Evolutionary conservation across 108 stramenopile genomes (phyloP).

Genomic region (Conticribra guillardii): DNA sequence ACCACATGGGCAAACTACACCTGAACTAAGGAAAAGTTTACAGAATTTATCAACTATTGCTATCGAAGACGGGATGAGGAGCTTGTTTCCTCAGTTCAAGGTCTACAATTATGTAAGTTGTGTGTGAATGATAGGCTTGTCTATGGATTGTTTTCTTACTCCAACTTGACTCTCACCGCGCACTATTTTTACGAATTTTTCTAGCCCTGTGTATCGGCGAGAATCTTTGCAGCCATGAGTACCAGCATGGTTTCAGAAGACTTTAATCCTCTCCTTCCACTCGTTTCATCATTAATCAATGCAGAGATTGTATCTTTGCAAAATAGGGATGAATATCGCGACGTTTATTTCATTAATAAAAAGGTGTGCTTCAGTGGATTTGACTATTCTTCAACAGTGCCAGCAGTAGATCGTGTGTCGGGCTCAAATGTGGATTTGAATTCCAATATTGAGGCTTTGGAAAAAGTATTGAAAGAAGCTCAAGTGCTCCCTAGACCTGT

Average conservation of each 20-base stretch:
- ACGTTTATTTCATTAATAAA: conserved; percentile 47
- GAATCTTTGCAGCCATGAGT: conserved; percentile 55
- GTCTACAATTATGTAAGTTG: conserved; percentile 35
- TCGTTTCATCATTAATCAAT: conserved; percentile 34
- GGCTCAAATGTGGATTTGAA: conserved; percentile 41
- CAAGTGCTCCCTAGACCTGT: conserved; percentile 14
- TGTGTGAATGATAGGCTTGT: not conserved
- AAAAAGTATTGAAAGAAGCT: conserved; percentile 28
- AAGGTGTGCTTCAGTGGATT: conserved; percentile 53
- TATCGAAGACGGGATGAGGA: conserved; percentile 27
- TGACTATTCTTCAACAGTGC: conserved; percentile 50
- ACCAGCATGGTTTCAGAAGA: conserved; percentile 11
- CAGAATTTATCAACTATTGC: conserved; percentile 14
- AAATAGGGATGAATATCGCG: conserved; percentile 21
- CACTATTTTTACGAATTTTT: not conserved
- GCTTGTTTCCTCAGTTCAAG: conserved; percentile 29
- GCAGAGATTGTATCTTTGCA: conserved; percentile 49
- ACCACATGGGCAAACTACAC: not conserved
- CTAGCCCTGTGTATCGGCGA: conserved; percentile 48
- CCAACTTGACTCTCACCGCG: not conserved
- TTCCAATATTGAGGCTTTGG: conserved; percentile 38
- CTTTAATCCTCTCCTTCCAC: conserved; percentile 33
- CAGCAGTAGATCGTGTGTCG: conserved; percentile 40
- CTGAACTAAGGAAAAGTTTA: conserved; percentile 2
- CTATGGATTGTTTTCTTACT: not conserved